Base-by-base conservation (phyloP, 2,329 filamentous ascomycete species). In the Berkeleyomyces basicola region DNA sequence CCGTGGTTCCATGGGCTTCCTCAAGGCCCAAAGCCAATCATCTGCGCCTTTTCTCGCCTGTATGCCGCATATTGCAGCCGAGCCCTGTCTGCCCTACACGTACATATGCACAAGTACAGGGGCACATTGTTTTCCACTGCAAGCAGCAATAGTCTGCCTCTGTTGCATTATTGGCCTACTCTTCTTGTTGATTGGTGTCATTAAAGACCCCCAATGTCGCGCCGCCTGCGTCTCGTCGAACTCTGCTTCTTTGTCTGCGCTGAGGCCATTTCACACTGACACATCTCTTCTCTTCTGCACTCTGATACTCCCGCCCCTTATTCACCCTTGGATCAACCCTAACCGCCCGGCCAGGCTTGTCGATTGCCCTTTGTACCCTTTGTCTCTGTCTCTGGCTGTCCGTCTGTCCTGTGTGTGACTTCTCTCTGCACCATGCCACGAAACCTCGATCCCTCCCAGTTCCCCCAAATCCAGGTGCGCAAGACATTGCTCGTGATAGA, bases 401-500 rank as follows among this genome's bases (percentile, higher is more conserved):
- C 33, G 5, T 10, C 43, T 47, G 37, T 55, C 33, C 31, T 53
- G 49, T 33, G 46, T 43, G 37, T 4, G 55, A 16, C 42, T 43
- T 39, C 39, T 39, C 46, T 10, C 9, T 44, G 43, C 46, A 23
- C 47, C 61, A 60, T 44, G 61, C 58, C 49, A 44, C 36, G 6
- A 39, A 51, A 61, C 65, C 82, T 85, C 70, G 79, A 83, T 67
- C 73, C 76, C 46, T 72, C 78, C 55, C 74, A 77, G 43, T 74
- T 85, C 23, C 83, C 83, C 9, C 74, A 79, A 58, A 72, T 86
- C 61, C 75, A 73, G 39, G 82, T 82, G 7, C 78, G 83, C 60
- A 82, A 81, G 73, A 92, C 89, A 0, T 78, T 99, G 51, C 77
- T 97, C 23, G 76, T 95, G 16, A 79, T 96, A 66, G 92, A 96